These are phyloP conservation scores for Phanerochaete sordida DNA, from an alignment of 768 basidiomycete species.

Conservation along the genomic window DNA sequence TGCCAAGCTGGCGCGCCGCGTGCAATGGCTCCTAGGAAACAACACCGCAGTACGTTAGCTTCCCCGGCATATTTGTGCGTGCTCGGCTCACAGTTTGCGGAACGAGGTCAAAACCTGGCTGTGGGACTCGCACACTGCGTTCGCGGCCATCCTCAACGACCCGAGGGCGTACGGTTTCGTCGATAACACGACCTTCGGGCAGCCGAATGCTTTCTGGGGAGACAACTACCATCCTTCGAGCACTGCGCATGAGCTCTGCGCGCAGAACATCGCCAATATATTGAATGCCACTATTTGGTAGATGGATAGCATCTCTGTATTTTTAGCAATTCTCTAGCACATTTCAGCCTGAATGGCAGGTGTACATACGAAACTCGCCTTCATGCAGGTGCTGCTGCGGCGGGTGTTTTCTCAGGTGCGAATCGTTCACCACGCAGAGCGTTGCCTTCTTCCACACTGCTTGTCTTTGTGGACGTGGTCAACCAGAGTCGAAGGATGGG, in stretches of 20 bases:
- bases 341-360: too few relatives aligned
- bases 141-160: constrained; percentile 44
- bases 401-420: too few relatives aligned
- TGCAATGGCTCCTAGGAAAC: constrained; percentile 37
- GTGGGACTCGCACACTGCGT: constrained; percentile 49
- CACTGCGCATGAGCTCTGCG: constrained; percentile 23
- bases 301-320: background rate
- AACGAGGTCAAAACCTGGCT: constrained; percentile 19
- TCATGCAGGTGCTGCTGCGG: too few relatives aligned
- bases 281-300: constrained; percentile 23
- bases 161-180: constrained; percentile 52
- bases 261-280: constrained; percentile 16
- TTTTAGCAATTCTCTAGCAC: too few relatives aligned
- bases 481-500: too few relatives aligned
- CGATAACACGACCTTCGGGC: constrained; percentile 46
- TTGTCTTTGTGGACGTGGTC: too few relatives aligned
- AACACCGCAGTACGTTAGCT: constrained; percentile 44
- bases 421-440: too few relatives aligned
- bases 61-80: too few relatives aligned
- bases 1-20: constrained; percentile 39
- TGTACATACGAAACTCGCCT: too few relatives aligned
- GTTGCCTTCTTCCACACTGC: too few relatives aligned
- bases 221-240: constrained; percentile 55
- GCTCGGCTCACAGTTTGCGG: background rate
- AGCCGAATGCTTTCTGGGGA: constrained; percentile 49